A percentile compares a stretch with the other conserved stretches of the same genome.
Conservation (phyloP, 495 filamentous ascomycete species). For the Aspergillus incahuasiensis region DNA sequence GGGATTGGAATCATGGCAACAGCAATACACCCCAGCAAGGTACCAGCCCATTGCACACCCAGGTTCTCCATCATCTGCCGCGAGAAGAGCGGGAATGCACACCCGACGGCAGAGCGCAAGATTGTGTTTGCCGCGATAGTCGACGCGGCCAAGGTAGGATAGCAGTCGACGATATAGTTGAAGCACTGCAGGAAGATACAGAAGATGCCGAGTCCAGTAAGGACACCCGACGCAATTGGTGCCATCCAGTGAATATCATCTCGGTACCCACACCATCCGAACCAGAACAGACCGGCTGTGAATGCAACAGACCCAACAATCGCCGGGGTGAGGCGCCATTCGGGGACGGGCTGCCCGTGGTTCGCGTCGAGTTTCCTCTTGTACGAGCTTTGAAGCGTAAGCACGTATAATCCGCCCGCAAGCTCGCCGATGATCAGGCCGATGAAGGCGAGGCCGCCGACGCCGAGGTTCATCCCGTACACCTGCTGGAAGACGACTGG, state of each 20-base stretch:
- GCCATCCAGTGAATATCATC: slow-evolving; percentile 33
- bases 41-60: slow-evolving; percentile 74
- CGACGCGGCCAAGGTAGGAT: slow-evolving; percentile 76
- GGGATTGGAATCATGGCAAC: slow-evolving; percentile 70
- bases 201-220: slow-evolving; percentile 34
- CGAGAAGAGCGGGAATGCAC: slow-evolving; percentile 78
- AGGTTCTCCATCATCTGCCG: slow-evolving; percentile 77
- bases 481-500: slow-evolving; percentile 36
- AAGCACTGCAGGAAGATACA: slow-evolving; percentile 38
- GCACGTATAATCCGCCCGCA: slow-evolving; percentile 24
- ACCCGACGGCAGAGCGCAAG: slow-evolving; percentile 69
- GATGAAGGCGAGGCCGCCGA: slow-evolving; percentile 36
- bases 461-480: slow-evolving; percentile 32
- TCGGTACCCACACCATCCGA: slow-evolving; percentile 39
- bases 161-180: slow-evolving; percentile 40
- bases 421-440: slow-evolving; percentile 34
- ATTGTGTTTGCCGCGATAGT: slow-evolving; percentile 90
- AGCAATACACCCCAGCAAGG: slow-evolving; percentile 72
- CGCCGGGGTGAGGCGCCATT: slow-evolving; percentile 41
- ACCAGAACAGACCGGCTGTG: slow-evolving; percentile 53
- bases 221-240: slow-evolving; percentile 27
- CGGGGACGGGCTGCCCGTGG: slow-evolving; percentile 29
- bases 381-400: slow-evolving; percentile 28
- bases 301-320: slow-evolving; percentile 49
- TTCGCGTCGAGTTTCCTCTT: slow-evolving; percentile 28